Evolutionary conservation across 306 rosid species (phyloP), one percentile per base, ranked within the genome.

Genomic region (Acacia confusa): DNA sequence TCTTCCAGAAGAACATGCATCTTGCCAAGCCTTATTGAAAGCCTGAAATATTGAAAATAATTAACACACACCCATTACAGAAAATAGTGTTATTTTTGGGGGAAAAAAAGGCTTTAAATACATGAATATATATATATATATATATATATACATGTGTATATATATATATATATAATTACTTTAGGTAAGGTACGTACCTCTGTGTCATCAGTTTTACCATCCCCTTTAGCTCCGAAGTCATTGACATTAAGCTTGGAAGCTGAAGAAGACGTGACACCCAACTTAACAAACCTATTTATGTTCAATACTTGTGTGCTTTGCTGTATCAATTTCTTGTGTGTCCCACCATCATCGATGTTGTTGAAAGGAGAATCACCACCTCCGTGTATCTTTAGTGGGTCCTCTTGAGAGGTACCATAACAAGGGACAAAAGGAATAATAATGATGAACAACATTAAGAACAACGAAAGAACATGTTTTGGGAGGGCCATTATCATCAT

Each of bases 171-270:
- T n/a, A 3, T 48, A 7, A 27, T 24, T 8, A 34, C 25, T 36
- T 4, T 36, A 11, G 9, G 1, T 9, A 57, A 22, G 27, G 25
- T 45, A 58, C 9, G 43, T 79, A 92, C 97, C 92, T 86, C 28
- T 4, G 92, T 86, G 67, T 92, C 93, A 78, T 92, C 91, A 34
- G 70, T 70, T 70, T 17, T 74, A 58, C 92, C 90, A 78, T 90
- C 90, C 43, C 97, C 94, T 58, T 76, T 53, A 63, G 93, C 97
- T 82, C 97, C 97, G 85, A 74, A 87, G 17, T 87, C 80, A 70
- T 79, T 44, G 41, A 90, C 92, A 38, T 78, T 83, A 70, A 92
- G 77, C 15, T 16, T 78, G 82, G 64, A 74, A 75, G 12, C 70
- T 1, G 75, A 76, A 55, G 80, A 19, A 38, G 81, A 53, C 65